These are phyloP conservation scores for Pseudoturritis turrita DNA, from an alignment of 345 rosid genomes.

Conservation along the genomic window DNA sequence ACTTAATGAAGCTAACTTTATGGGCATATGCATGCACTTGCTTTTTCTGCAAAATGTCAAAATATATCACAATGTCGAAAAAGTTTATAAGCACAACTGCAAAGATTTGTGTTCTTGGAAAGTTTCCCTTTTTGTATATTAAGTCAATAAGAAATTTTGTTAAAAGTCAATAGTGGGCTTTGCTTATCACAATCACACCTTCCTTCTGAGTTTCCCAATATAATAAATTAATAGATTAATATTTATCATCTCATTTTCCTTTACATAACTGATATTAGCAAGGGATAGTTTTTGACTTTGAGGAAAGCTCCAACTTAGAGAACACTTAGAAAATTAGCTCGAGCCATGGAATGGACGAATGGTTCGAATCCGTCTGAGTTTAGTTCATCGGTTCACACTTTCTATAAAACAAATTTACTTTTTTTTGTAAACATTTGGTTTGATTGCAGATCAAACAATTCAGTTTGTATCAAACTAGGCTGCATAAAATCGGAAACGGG, in stretches of 20 bases:
- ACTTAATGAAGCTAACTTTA: conserved; percentile 18
- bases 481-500: too few relatives aligned
- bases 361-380: background rate
- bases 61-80: background rate
- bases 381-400: background rate
- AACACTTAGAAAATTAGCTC: background rate
- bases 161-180: conserved; percentile 12
- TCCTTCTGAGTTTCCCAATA: background rate
- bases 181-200: conserved; percentile 10
- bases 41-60: conserved; percentile 23
- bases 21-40: conserved; percentile 24
- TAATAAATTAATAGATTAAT: background rate
- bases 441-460: background rate
- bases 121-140: background rate
- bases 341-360: background rate
- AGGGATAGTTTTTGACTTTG: background rate
- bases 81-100: conserved; percentile 13
- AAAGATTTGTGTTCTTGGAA: background rate
- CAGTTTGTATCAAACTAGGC: too few relatives aligned
- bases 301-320: background rate
- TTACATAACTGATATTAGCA: background rate
- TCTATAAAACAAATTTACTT: background rate
- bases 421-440: background rate
- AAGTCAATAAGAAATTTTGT: conserved; percentile 8
- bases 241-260: background rate